These are phyloP conservation scores for Gynandropsis gynandra DNA, from an alignment of 345 rosid genomes.

Conservation along the genomic window DNA sequence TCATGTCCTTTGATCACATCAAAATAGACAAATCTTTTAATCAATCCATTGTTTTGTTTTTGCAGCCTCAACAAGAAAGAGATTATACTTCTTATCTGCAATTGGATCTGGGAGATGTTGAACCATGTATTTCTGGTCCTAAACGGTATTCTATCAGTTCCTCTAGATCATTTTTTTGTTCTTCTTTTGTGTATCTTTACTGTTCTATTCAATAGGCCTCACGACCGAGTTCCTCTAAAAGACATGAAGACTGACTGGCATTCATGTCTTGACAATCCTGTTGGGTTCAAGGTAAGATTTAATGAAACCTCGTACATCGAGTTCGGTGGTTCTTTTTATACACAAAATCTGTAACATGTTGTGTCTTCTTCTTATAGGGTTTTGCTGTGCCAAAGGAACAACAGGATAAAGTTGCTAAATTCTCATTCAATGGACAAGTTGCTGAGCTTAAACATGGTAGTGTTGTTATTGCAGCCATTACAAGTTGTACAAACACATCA, in stretches of 20 bases:
- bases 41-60: too few species aligned
- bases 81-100: constrained; percentile 69
- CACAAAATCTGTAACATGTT: too few species aligned
- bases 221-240: constrained; percentile 84
- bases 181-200: too few species aligned
- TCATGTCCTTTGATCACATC: too few species aligned
- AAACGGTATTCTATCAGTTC: constrained; percentile 64
- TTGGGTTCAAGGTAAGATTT: constrained; percentile 81
- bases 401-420: constrained; percentile 63
- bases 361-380: constrained; percentile 45
- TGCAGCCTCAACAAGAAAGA: constrained; percentile 28
- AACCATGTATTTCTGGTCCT: constrained; percentile 96
- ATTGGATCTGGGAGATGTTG: constrained; percentile 69
- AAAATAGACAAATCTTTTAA: too few species aligned
- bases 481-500: constrained; percentile 98
- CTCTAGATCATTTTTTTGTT: constrained; percentile 6
- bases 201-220: too few species aligned
- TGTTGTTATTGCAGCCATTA: constrained; percentile 98
- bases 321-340: too few species aligned
- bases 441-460: constrained; percentile 96
- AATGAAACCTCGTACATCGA: too few species aligned
- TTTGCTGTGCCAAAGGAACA: constrained; percentile 87
- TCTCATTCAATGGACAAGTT: constrained; percentile 75
- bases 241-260: constrained; percentile 98
- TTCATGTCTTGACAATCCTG: constrained; percentile 82